phyloP scores from a whole-genome alignment of 2,329 filamentous ascomycete genomes.

The Periconia sp. region DNA sequence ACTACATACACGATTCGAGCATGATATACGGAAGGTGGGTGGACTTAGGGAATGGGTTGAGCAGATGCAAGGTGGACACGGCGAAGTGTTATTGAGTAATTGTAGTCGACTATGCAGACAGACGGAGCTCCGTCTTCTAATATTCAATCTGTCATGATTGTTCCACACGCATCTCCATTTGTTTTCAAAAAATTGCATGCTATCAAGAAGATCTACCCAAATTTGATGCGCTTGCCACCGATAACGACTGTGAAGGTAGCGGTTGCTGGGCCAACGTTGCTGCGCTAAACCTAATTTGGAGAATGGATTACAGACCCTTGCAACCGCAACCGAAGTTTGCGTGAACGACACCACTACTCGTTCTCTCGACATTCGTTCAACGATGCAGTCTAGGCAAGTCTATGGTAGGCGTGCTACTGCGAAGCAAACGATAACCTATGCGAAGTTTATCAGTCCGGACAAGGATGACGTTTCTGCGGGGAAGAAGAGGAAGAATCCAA shows the following conservation, averaged over 20 bases:
- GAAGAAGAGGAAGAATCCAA: neutral
- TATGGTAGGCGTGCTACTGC: slow-evolving; percentile 47
- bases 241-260: neutral
- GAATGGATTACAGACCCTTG: slow-evolving; percentile 11
- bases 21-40: no score
- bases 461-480: slow-evolving; percentile 20
- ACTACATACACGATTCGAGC: no score
- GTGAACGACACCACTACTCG: neutral
- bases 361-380: slow-evolving; percentile 4
- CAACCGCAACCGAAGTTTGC: slow-evolving; percentile 4
- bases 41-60: no score
- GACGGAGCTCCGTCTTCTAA: no score
- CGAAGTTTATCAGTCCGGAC: slow-evolving; percentile 34
- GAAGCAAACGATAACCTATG: slow-evolving; percentile 19
- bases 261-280: slow-evolving; percentile 13
- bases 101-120: no score
- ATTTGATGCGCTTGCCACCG: no score
- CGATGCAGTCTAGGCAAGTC: slow-evolving; percentile 43
- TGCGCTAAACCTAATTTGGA: slow-evolving; percentile 10
- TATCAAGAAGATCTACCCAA: no score
- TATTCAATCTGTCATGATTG: no score
- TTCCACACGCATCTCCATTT: no score
- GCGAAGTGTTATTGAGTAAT: no score
- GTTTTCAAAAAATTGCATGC: no score
- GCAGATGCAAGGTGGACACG: no score